phyloP scores from a whole-genome alignment of 169 alveolate species.

The Plasmodium gaboni region DNA sequence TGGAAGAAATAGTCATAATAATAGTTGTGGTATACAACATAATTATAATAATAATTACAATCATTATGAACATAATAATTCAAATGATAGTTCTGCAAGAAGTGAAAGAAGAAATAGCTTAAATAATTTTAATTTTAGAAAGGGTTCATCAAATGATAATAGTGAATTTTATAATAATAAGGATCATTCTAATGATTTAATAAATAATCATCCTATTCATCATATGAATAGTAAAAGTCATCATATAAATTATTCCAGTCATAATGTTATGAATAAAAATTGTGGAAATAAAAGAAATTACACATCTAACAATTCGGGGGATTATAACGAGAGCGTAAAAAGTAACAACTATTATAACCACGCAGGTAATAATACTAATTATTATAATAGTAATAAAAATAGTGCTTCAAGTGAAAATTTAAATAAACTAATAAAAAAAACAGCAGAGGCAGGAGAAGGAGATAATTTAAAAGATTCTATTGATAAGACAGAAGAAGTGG shows the following conservation, averaged over 20 bases:
- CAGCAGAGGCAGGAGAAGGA: not conserved
- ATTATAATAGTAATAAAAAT: constrained; percentile 8
- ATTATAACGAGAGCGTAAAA: not conserved
- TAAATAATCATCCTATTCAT: no score
- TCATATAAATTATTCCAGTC: not conserved
- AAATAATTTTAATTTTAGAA: constrained; percentile 10
- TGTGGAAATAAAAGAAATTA: constrained; percentile 9
- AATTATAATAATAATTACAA: not conserved
- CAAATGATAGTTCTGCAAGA: not conserved
- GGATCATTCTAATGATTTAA: no score
- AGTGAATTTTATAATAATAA: not conserved
- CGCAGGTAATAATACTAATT: not conserved
- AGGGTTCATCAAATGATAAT: not conserved
- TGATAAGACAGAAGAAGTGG: constrained; percentile 7
- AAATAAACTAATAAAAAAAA: constrained; percentile 2
- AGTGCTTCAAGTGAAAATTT: constrained; percentile 10
- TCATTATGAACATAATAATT: not conserved
- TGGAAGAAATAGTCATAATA: constrained; percentile 7
- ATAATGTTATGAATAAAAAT: not conserved
- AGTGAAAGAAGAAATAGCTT: constrained; percentile 5
- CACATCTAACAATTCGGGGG: constrained; percentile 4
- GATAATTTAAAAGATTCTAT: not conserved
- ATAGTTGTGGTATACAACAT: not conserved
- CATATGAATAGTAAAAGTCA: not conserved
- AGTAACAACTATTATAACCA: not conserved